These are phyloP conservation scores for Elasticomyces elasticus DNA, from an alignment of 495 filamentous ascomycete genomes.

Conservation along the genomic window DNA sequence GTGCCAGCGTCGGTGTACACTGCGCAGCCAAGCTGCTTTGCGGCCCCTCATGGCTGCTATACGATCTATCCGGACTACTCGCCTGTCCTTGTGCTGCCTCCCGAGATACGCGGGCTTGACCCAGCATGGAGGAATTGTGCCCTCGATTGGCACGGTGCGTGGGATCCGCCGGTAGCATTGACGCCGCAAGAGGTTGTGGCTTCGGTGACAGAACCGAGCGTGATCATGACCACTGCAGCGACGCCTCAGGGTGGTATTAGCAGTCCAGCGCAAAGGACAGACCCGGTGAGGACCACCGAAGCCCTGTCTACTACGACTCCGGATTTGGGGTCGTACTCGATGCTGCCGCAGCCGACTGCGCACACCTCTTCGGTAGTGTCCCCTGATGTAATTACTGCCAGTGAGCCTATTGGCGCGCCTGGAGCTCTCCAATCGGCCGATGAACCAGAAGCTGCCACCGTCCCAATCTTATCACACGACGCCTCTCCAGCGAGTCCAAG, in stretches of 20 bases:
- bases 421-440: neutral
- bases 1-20: neutral
- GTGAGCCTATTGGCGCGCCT: neutral
- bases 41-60: neutral
- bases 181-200: neutral
- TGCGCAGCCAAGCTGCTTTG: neutral
- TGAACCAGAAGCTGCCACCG: neutral
- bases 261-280: neutral
- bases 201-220: neutral
- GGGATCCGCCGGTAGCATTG: slow-evolving; percentile 17
- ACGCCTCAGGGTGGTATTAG: neutral
- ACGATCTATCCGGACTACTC: slow-evolving; percentile 3
- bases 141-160: slow-evolving; percentile 12
- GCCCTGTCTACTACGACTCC: neutral
- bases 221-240: neutral
- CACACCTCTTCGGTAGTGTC: no score
- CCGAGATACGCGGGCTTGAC: slow-evolving; percentile 15
- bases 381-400: neutral
- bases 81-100: slow-evolving; percentile 15
- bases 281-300: no score
- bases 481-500: neutral
- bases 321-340: neutral
- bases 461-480: neutral
- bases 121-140: slow-evolving; percentile 15
- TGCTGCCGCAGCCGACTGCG: no score